These are phyloP conservation scores for Fusarium marasasianum DNA, from an alignment of 2,329 filamentous ascomycete species.

Conservation along the genomic window DNA sequence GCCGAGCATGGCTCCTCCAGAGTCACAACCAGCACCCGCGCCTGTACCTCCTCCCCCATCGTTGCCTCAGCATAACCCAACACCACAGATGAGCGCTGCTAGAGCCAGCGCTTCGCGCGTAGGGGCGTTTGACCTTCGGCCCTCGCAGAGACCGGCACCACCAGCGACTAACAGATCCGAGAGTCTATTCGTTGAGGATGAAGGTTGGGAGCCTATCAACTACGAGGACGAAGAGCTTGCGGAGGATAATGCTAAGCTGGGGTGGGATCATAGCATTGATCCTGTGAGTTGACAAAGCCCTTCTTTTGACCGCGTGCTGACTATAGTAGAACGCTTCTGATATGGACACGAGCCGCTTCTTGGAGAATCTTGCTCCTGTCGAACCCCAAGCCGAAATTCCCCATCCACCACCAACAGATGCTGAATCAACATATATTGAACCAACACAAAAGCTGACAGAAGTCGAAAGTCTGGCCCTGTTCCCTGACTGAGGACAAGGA, in stretches of 20 bases:
- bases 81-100: slow-evolving; percentile 48
- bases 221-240: slow-evolving; percentile 66
- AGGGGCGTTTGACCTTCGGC: slow-evolving; percentile 57
- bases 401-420: slow-evolving; percentile 36
- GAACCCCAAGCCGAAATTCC: slow-evolving; percentile 22
- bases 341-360: slow-evolving; percentile 55
- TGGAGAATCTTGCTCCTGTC: slow-evolving; percentile 33
- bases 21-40: slow-evolving; percentile 40
- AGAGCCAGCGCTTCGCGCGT: slow-evolving; percentile 49
- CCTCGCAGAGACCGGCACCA: slow-evolving; percentile 63
- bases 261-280: slow-evolving; percentile 77
- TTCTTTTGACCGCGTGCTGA: slow-evolving; percentile 39
- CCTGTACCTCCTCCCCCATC: slow-evolving; percentile 40
- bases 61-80: slow-evolving; percentile 44
- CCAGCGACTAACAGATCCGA: slow-evolving; percentile 70
- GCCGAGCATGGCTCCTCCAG: slow-evolving; percentile 52
- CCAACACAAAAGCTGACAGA: slow-evolving; percentile 80
- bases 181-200: slow-evolving; percentile 79
- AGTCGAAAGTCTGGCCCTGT: slow-evolving; percentile 60
- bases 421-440: slow-evolving; percentile 59
- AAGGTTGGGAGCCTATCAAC: slow-evolving; percentile 76
- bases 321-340: slow-evolving; percentile 54
- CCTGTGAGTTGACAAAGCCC: slow-evolving; percentile 57
- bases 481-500: slow-evolving; percentile 47
- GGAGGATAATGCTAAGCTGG: slow-evolving; percentile 72